phyloP scores from a whole-genome alignment of 2,329 filamentous ascomycete species.

The Tolypocladium tundrense region DNA sequence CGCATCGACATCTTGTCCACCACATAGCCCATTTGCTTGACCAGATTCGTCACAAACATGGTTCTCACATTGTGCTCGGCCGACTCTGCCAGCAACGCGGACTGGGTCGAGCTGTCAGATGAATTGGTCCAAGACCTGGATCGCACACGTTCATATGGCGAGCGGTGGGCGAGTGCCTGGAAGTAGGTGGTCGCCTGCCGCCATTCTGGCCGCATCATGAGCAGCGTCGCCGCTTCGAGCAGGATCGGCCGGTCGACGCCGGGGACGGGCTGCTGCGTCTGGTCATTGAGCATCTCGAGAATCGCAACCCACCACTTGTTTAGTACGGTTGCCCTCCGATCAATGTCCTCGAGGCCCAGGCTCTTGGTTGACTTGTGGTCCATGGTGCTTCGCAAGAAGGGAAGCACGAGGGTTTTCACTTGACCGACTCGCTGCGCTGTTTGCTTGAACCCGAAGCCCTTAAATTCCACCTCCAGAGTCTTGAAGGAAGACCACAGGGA shows the following conservation, averaged over 20 bases:
- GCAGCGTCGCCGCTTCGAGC: slow-evolving; percentile 64
- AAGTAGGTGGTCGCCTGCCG: slow-evolving; percentile 60
- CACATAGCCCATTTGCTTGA: slow-evolving; percentile 76
- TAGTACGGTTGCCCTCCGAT: slow-evolving; percentile 66
- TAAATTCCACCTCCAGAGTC: slow-evolving; percentile 36
- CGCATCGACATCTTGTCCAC: slow-evolving; percentile 80
- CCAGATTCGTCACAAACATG: slow-evolving; percentile 73
- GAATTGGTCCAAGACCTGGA: slow-evolving; percentile 38
- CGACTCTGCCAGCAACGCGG: slow-evolving; percentile 46
- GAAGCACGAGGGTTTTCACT: slow-evolving; percentile 60
- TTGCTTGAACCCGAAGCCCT: slow-evolving; percentile 60
- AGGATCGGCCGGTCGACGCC: slow-evolving; percentile 76
- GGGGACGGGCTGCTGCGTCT: slow-evolving; percentile 57
- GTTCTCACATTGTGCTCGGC: slow-evolving; percentile 82
- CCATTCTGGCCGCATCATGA: slow-evolving; percentile 90
- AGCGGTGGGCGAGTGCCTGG: slow-evolving; percentile 49
- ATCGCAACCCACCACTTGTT: slow-evolving; percentile 87
- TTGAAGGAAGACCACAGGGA: slow-evolving; percentile 46
- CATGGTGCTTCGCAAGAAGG: slow-evolving; percentile 64
- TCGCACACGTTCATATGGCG: slow-evolving; percentile 32
- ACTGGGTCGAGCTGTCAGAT: slow-evolving; percentile 55
- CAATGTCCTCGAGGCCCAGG: slow-evolving; percentile 70
- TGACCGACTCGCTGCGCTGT: slow-evolving; percentile 64
- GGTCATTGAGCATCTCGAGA: slow-evolving; percentile 70
- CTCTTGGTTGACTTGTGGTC: slow-evolving; percentile 53